Evolutionary conservation across 192 early-diverging fungal species (phyloP).

Genomic region (Coemansia sp.): DNA sequence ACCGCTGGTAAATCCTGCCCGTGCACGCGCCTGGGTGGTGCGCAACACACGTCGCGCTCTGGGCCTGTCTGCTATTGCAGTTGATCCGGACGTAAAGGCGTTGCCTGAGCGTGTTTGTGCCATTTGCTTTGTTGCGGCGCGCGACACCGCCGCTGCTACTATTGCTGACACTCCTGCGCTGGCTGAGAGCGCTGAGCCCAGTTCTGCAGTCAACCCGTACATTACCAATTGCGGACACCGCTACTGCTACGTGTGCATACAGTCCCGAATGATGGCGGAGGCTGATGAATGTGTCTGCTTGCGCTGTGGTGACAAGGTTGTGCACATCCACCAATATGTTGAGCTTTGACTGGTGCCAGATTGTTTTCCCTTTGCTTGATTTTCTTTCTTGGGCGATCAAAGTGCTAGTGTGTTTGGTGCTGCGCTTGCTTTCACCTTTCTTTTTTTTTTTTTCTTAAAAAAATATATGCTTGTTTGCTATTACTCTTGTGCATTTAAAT

Average conservation of each 20-base stretch:
- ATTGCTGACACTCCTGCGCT: background rate
- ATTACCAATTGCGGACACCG: constrained; percentile 77
- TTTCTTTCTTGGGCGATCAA: background rate
- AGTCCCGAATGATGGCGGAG: constrained; percentile 70
- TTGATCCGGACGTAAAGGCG: constrained; percentile 35
- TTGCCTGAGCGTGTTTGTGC: constrained; percentile 72
- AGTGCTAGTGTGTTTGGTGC: background rate
- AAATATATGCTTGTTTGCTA: background rate
- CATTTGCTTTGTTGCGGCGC: constrained; percentile 59
- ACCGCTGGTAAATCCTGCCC: constrained; percentile 68
- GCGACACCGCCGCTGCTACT: background rate
- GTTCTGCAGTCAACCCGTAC: constrained; percentile 65
- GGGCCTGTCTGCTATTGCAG: constrained; percentile 55
- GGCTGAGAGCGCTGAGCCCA: constrained; percentile 20
- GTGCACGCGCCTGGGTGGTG: constrained; percentile 36
- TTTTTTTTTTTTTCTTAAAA: background rate
- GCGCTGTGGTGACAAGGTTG: constrained; percentile 71
- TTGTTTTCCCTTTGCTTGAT: background rate
- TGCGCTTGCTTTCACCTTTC: constrained; percentile 5
- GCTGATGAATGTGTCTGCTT: constrained; percentile 72
- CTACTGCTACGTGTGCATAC: constrained; percentile 92
- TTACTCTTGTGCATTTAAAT: background rate
- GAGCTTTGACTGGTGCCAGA: constrained; percentile 2
- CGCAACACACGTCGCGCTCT: constrained; percentile 28
- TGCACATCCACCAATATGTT: constrained; percentile 48